Base-by-base conservation (phyloP, 768 basidiomycete species). In the Pisolithus orientalis region DNA sequence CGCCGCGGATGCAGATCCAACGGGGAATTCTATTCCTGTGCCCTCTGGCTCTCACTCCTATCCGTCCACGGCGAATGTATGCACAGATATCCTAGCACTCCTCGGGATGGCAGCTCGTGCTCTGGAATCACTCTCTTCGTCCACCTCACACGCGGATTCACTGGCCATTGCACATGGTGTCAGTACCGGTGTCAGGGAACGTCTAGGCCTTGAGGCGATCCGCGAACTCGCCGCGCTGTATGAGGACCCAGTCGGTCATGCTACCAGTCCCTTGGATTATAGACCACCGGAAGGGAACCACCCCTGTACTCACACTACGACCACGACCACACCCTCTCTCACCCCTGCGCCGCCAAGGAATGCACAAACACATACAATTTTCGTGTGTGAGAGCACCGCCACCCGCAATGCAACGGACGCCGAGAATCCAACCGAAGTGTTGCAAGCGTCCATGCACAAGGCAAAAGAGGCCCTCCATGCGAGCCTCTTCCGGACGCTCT, bases 191-290 rank as follows among this genome's bases (percentile, higher is more conserved):
- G 49, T 67, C 13, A 60, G 48, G 42, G 53, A 58, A 29, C 61
- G 61, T 31, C 53, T 67, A 24, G 65, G 59, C n/a, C 59, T 67
- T 17, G 67, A 67, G 45, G 24, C 55, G 21, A 59, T 69, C 47
- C 59, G 65, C 3, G 63, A 59, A 21, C 58, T 67, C 10, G 66
- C 63, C 27, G 39, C 34, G 3, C 28, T 69, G 27, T 65, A 62
- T n/a, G 39, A 39, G 2, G 27, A 32, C 24, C 16, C 57, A 25
- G 4, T 27, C 9, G 34, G 21, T 25, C 10, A 16, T 44, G 40
- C 6, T 4, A 2, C 13, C 44, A 28, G 14, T 21, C 13, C 34
- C 16, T 14, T 13, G 34, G 34, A 34, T 5, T 34, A 5, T 34
- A 34, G 5, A 14, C 34, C 14, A 34, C 13, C 34, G 5, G 11